Base-by-base conservation (phyloP, 257 asterid genomes). In the Cynanchum wilfordii region DNA sequence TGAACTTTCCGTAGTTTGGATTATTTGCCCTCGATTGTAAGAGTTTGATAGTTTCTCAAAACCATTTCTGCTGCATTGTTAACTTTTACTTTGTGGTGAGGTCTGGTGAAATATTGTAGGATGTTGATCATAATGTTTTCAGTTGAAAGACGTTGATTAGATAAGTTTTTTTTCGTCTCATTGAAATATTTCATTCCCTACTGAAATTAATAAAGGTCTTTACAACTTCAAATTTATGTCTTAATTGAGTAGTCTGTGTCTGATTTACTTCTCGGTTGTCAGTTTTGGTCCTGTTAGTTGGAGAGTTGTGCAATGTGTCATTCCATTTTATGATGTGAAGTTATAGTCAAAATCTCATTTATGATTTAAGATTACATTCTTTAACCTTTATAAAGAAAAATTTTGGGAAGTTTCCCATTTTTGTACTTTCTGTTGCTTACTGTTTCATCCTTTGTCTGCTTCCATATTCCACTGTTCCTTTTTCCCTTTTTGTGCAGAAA, bases 351-450 rank as follows among this genome's bases (percentile, higher is more conserved):
- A 29, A 60, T 60, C 33, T 30, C 24, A 16, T 60, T 58, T 29
- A 60, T 30, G 42, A 59, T 5, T 62, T 47, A 60, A 60, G 42
- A 12, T 13, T 29, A 45, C 30, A 16, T 30, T 33, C 45, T 29
- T 60, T 60, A 24, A 29, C 44, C 44, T 60, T 60, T 60, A 10
- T 60, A 30, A 74, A 24, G 68, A 38, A 6, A 40, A 4, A 9
- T 56, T 47, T 60, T 7, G 27, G 66, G 50, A 75, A 56, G 60
- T 56, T 75, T 13, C 60, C 69, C n/a, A 25, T 12, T 36, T 54
- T 44, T 25, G 33, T 54, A 52, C 57, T 40, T 66, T 59, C 62
- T 7, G 54, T 33, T 40, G 47, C 9, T 44, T 7, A 13, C 33
- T 52, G 55, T 55, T 59, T 45, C 24, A 25, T 55, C 42, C 49